Conservation (phyloP, 495 filamentous ascomycete genomes). For the Podospora pseudocomata region DNA sequence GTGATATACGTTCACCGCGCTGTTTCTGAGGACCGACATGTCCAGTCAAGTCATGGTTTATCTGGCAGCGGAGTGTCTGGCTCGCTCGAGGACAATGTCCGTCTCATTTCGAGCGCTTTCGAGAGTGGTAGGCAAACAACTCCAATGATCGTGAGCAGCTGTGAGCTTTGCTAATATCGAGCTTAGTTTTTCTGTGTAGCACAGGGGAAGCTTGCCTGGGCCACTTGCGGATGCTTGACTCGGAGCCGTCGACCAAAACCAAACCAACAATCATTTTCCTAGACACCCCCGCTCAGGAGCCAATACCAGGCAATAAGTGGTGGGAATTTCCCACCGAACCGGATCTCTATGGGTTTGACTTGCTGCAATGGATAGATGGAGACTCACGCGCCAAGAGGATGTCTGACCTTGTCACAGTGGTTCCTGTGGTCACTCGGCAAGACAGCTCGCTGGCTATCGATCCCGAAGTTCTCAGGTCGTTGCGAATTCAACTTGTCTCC, state of each 20-base stretch:
- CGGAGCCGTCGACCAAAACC: conserved; percentile 56
- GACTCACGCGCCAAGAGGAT: conserved; percentile 67
- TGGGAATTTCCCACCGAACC: conserved; percentile 42
- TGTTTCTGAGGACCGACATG: conserved; percentile 55
- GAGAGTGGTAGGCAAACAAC: conserved; percentile 41
- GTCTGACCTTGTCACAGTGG: conserved; percentile 69
- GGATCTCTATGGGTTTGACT: conserved; percentile 61
- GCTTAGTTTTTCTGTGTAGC: conserved; percentile 67
- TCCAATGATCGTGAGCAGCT: not conserved
- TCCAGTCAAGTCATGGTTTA: conserved; percentile 8
- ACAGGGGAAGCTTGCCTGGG: conserved; percentile 67
- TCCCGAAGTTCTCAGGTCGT: conserved; percentile 17
- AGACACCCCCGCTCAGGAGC: conserved; percentile 60
- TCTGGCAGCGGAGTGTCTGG: conserved; percentile 16
- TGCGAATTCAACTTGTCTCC: not conserved
- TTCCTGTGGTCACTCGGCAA: conserved; percentile 57
- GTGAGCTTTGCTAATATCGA: conserved; percentile 26
- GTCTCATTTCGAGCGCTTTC: conserved; percentile 47
- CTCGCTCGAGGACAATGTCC: conserved; percentile 46
- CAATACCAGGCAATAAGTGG: conserved; percentile 35
- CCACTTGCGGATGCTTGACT: conserved; percentile 64
- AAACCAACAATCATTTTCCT: conserved; percentile 74
- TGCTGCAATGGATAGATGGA: conserved; percentile 64
- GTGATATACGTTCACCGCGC: conserved; percentile 81
- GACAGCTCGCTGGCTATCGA: conserved; percentile 24